phyloP scores from a whole-genome alignment of 2,329 filamentous ascomycete species.

The Tympanopsis confertula region DNA sequence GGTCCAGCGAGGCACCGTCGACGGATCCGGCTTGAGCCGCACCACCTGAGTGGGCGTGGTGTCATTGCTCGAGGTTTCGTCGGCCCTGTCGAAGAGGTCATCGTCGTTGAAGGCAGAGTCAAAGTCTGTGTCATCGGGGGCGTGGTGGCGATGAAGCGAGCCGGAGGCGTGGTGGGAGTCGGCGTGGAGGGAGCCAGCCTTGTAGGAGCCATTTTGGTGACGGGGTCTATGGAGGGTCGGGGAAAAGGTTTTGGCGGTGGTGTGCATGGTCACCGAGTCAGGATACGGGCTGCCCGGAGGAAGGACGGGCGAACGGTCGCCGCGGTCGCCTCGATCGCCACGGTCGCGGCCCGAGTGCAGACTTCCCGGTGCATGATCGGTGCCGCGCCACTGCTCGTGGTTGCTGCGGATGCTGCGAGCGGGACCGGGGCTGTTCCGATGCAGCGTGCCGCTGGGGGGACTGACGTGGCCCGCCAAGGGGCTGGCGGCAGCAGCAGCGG shows the following conservation, averaged over 20 bases:
- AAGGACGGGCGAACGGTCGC: too few relatives aligned
- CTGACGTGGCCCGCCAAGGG: not conserved
- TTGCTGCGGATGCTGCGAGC: not conserved
- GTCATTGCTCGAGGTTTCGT: not conserved
- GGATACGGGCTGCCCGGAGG: too few relatives aligned
- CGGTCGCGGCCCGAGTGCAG: too few relatives aligned
- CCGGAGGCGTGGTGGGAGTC: too few relatives aligned
- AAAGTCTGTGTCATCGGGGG: not conserved
- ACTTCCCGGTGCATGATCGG: too few relatives aligned
- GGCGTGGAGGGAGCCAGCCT: too few relatives aligned
- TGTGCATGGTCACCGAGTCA: too few relatives aligned
- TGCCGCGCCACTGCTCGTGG: too few relatives aligned
- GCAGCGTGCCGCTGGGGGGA: not conserved
- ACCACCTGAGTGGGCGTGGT: not conserved
- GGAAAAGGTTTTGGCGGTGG: too few relatives aligned
- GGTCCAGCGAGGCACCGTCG: constrained; percentile 36
- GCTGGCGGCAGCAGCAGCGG: not conserved
- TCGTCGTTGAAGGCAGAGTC: not conserved
- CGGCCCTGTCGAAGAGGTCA: not conserved
- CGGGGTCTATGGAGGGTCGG: too few relatives aligned
- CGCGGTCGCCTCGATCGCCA: too few relatives aligned
- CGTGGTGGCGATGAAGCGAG: not conserved
- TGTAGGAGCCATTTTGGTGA: too few relatives aligned
- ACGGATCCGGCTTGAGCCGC: constrained; percentile 12
- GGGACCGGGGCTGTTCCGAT: not conserved